Evolutionary conservation across 345 rosid species (phyloP), one percentile per base, ranked within the genome.

Genomic region (Pistacia atlantica): DNA sequence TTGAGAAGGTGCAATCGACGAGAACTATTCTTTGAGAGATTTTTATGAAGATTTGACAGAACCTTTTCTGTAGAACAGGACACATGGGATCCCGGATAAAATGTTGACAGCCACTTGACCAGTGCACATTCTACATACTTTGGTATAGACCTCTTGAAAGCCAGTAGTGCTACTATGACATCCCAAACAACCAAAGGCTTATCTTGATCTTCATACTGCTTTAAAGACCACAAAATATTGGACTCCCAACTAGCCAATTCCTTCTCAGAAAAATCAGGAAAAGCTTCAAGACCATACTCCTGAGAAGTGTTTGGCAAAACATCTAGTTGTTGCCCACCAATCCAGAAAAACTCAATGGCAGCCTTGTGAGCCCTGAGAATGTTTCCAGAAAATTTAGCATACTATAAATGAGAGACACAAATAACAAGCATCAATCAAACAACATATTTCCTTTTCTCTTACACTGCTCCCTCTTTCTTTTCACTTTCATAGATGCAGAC

Each of bases 161-260:
- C 91, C 81, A 83, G 73, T 83, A 96, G 79, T 69, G 98, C 91
- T 59, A 92, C 87, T 76, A 86, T 75, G 61, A 90, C 71, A 75
- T 96, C 98, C 99, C 99, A 96, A 63, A 89, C 79, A 79, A 91
- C 93, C 52, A 92, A 79, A 76, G 97, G 89, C 81, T 85, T 89
- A 60, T 77, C 79, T 45, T 59, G 62, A 82, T 85, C 72, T 79
- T 85, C 91, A 51, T 58, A 82, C 74, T 80, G 90, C 77, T 86
- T 88, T 78, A 96, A 79, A 71, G 95, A 89, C 92, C 90, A 92
- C 28, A 93, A 58, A 49, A 92, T 74, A 81, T 89, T 91, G 58
- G 84, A 84, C 70, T 87, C 92, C 99, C 99, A 92, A 67, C 78
- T 79, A 75, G 69, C 78, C 42, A 86, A 82, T 65, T 92, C 94